Evolutionary conservation across 2,329 filamentous ascomycete genomes (phyloP).

Genomic region (Talaromyces marneffei): DNA sequence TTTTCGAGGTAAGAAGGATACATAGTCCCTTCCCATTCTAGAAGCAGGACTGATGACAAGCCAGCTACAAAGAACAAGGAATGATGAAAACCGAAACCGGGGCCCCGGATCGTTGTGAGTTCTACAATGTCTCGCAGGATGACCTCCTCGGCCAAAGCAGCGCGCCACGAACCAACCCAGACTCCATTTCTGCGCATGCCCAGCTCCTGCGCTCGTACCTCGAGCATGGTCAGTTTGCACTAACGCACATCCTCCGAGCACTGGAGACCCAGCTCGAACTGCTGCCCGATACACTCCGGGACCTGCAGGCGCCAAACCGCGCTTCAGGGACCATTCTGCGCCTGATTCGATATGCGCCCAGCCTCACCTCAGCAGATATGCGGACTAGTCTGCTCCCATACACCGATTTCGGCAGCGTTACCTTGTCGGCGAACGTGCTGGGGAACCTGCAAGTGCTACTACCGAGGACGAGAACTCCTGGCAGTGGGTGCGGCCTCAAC

Average conservation of each 20-base stretch:
- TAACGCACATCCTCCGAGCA: conserved; percentile 23
- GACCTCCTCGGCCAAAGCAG: conserved; percentile 23
- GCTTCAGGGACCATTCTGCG: conserved; percentile 6
- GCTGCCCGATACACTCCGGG: conserved; percentile 21
- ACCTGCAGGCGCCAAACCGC: not conserved
- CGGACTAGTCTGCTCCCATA: conserved; percentile 27
- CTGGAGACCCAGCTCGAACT: conserved; percentile 21
- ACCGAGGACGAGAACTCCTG: conserved; percentile 17
- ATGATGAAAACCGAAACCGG: conserved; percentile 19
- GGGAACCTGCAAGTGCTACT: conserved; percentile 34
- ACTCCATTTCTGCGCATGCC: conserved; percentile 17
- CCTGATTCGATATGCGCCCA: conserved; percentile 15
- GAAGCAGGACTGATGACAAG: not conserved
- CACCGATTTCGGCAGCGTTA: conserved; percentile 35
- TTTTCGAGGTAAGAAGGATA: conserved; percentile 4
- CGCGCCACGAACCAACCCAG: conserved; percentile 13
- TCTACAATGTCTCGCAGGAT: conserved; percentile 28
- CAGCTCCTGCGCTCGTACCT: conserved; percentile 15
- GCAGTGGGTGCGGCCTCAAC: conserved; percentile 20
- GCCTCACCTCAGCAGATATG: conserved; percentile 19
- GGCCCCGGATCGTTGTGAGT: conserved; percentile 25
- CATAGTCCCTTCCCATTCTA: not conserved
- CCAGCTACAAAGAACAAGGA: conserved; percentile 17
- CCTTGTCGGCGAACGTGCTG: conserved; percentile 32
- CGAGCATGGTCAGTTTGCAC: conserved; percentile 21